Conservation (phyloP, 345 rosid genomes). For the Syzygium aromaticum region DNA sequence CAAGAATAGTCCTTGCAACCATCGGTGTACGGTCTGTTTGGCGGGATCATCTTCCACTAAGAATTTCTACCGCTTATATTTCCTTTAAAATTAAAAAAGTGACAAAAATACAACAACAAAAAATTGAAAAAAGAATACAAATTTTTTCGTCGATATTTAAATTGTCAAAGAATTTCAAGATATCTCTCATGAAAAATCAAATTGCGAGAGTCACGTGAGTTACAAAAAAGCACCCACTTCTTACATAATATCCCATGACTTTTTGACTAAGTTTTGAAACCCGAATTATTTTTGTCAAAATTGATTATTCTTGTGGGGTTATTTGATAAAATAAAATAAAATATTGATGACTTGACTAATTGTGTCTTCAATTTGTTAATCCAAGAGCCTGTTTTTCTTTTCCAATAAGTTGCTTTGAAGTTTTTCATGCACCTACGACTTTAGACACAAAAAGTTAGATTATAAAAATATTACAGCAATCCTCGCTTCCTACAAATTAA, state of each 20-base stretch:
- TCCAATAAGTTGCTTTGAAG: neutral
- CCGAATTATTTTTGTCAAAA: neutral
- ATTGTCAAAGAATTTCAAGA: neutral
- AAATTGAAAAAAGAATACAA: neutral
- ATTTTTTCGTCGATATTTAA: neutral
- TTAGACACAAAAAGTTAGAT: neutral
- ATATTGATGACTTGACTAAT: neutral
- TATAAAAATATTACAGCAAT: neutral
- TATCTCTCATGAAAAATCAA: neutral
- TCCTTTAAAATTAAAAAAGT: neutral
- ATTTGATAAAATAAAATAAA: neutral
- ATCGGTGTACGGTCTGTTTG: neutral
- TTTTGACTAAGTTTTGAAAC: neutral
- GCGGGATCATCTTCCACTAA: neutral
- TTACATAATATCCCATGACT: neutral
- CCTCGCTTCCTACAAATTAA: neutral
- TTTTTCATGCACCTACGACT: neutral
- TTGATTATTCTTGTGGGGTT: neutral
- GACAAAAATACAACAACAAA: neutral
- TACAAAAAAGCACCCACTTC: neutral
- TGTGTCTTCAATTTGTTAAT: neutral
- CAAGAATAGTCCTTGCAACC: neutral
- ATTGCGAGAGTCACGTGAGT: neutral
- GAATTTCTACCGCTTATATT: neutral
- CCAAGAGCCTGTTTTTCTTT: neutral